A percentile compares a stretch with the other conserved stretches of the same genome.
Conservation (phyloP, 345 rosid species). For the Anacardium occidentale region DNA sequence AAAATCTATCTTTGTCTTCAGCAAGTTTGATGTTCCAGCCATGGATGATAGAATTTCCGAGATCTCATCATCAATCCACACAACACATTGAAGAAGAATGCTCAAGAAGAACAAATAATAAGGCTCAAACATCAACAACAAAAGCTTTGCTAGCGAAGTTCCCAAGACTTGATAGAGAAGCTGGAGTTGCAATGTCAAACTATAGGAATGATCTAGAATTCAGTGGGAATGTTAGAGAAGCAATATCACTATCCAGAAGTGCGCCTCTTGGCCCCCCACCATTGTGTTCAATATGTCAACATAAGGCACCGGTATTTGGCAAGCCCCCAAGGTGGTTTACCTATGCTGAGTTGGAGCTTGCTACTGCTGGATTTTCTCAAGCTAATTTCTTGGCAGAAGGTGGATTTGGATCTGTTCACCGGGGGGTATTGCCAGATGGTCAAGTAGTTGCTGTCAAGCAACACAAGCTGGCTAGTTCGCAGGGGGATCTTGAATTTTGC, state of each 20-base stretch:
- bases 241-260: constrained; percentile 74
- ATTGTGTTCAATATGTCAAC: constrained; percentile 94
- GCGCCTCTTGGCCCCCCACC: constrained; percentile 95
- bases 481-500: constrained; percentile 98
- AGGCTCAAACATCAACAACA: constrained; percentile 49
- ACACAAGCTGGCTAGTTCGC: constrained; percentile 96
- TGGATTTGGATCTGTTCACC: constrained; percentile 97
- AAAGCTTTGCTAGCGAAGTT: constrained; percentile 61
- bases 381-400: constrained; percentile 99
- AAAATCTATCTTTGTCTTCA: constrained; percentile 68
- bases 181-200: constrained; percentile 50
- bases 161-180: constrained; percentile 60
- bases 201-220: constrained; percentile 55
- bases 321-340: constrained; percentile 96
- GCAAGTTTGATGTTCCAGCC: constrained; percentile 85
- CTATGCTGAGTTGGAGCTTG: constrained; percentile 93
- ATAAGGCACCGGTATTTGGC: constrained; percentile 95
- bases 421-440: constrained; percentile 97
- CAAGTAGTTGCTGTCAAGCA: constrained; percentile 98
- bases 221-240: constrained; percentile 83
- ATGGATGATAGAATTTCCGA: constrained; percentile 68
- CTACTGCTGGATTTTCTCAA: constrained; percentile 95
- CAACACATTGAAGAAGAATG: constrained; percentile 49
- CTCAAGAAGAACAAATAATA: constrained; percentile 43
- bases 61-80: constrained; percentile 49